Evolutionary conservation across 2,329 filamentous ascomycete species (phyloP).

Genomic region (Incumbomyces delicatus): DNA sequence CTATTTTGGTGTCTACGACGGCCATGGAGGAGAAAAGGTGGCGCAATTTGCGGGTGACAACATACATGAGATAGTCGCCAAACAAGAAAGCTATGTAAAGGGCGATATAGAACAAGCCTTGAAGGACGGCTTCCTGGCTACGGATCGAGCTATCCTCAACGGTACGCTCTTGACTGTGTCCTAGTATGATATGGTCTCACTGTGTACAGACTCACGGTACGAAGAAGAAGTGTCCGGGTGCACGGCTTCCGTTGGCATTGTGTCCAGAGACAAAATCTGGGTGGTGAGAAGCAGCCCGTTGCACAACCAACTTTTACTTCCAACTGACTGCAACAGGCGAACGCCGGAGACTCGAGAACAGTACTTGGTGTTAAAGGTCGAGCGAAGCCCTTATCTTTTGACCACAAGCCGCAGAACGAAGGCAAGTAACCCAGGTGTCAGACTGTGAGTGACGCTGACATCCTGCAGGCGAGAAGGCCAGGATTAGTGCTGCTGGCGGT

Average conservation of each 20-base stretch:
- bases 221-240: constrained; percentile 97
- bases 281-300: constrained; percentile 56
- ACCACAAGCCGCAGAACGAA: constrained; percentile 98
- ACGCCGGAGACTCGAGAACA: constrained; percentile 90
- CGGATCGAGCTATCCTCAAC: constrained; percentile 88
- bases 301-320: constrained; percentile 8
- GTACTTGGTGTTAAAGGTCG: constrained; percentile 94
- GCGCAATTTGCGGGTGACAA: constrained; percentile 86
- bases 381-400: constrained; percentile 95
- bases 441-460: constrained; percentile 12
- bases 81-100: constrained; percentile 86
- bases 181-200: constrained; percentile 14
- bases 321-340: constrained; percentile 55
- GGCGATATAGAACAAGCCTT: constrained; percentile 90
- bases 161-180: constrained; percentile 46
- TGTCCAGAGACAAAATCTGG: constrained; percentile 87
- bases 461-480: constrained; percentile 76
- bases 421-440: constrained; percentile 42
- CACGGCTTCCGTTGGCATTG: constrained; percentile 83
- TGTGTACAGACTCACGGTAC: constrained; percentile 72
- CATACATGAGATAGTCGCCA: constrained; percentile 86
- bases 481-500: constrained; percentile 89
- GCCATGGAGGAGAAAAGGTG: constrained; percentile 94
- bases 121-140: constrained; percentile 94
- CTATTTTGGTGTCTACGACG: constrained; percentile 97